Conservation (phyloP, 2,329 filamentous ascomycete genomes). For the Aspergillus clavatus region DNA sequence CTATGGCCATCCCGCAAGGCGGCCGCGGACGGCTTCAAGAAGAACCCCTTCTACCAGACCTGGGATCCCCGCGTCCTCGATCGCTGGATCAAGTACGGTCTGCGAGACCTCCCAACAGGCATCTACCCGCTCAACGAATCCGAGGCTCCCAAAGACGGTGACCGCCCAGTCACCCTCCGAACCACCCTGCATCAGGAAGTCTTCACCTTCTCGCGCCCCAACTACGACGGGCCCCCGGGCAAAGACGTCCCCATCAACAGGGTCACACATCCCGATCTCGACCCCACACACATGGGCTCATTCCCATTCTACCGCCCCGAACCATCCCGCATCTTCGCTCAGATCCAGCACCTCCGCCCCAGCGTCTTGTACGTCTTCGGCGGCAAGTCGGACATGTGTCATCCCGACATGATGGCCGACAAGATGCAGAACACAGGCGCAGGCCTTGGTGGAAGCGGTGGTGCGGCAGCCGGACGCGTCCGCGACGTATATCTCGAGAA, state of each 20-base stretch:
- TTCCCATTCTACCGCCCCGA: constrained; percentile 45
- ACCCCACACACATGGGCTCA: constrained; percentile 24
- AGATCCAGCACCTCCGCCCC: constrained; percentile 42
- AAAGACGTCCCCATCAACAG: constrained; percentile 34
- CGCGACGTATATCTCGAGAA: constrained; percentile 59
- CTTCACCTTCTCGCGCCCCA: constrained; percentile 46
- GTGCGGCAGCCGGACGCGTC: constrained; percentile 65
- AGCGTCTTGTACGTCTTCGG: constrained; percentile 45
- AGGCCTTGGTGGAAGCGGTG: constrained; percentile 39
- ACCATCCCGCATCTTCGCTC: constrained; percentile 33
- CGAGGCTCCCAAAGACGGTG: constrained; percentile 7
- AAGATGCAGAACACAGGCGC: constrained; percentile 40
- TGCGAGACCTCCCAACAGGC: constrained; percentile 68
- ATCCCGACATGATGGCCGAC: constrained; percentile 35
- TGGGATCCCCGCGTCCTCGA: constrained; percentile 82
- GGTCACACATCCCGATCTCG: constrained; percentile 45
- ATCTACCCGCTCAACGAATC: constrained; percentile 29
- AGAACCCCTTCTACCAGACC: constrained; percentile 68
- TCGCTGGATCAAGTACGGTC: constrained; percentile 65
- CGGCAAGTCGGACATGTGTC: constrained; percentile 40
- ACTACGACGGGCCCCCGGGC: constrained; percentile 56
- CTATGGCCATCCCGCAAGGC: constrained; percentile 71
- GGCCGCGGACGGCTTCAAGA: constrained; percentile 62
- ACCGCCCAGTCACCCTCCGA: constrained; percentile 58
- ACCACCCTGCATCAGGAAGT: constrained; percentile 89